Conservation (phyloP, 441 rosid species). For the Macaranga tanarius region DNA sequence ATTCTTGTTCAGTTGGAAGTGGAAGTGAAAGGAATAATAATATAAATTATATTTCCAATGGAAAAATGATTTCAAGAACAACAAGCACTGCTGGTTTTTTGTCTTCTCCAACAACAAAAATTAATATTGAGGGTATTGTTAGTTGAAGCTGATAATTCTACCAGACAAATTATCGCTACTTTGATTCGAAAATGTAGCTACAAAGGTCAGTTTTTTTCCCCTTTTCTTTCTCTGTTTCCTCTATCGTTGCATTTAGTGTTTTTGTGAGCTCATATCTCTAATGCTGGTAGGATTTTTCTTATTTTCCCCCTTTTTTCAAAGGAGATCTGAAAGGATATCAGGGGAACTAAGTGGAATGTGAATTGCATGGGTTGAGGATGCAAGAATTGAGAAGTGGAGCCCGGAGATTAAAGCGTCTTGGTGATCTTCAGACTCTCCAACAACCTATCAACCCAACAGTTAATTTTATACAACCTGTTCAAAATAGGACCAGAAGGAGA, state of each 20-base stretch:
- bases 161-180: too few relatives aligned
- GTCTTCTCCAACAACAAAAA: too few relatives aligned
- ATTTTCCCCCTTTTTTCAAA: conserved; percentile 24
- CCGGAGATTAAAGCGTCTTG: conserved; percentile 89
- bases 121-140: too few relatives aligned
- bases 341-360: conserved; percentile 39
- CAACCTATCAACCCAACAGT: conserved; percentile 62
- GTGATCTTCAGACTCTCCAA: conserved; percentile 70
- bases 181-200: too few relatives aligned
- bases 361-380: conserved; percentile 97
- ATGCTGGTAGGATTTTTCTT: conserved; percentile 13
- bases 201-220: too few relatives aligned
- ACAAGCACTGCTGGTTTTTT: too few relatives aligned
- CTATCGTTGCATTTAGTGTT: too few relatives aligned
- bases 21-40: conserved; percentile 4
- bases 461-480: conserved; percentile 63
- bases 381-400: conserved; percentile 98
- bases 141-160: too few relatives aligned
- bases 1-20: conserved; percentile 39
- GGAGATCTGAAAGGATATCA: conserved; percentile 36
- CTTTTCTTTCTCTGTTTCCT: too few relatives aligned
- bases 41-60: conserved; percentile 16
- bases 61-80: conserved; percentile 24
- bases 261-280: conserved; percentile 9
- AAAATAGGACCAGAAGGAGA: conserved; percentile 76